Evolutionary conservation across 1,284 basidiomycete species (phyloP).

Genomic region (Cryptococcus sp.): DNA sequence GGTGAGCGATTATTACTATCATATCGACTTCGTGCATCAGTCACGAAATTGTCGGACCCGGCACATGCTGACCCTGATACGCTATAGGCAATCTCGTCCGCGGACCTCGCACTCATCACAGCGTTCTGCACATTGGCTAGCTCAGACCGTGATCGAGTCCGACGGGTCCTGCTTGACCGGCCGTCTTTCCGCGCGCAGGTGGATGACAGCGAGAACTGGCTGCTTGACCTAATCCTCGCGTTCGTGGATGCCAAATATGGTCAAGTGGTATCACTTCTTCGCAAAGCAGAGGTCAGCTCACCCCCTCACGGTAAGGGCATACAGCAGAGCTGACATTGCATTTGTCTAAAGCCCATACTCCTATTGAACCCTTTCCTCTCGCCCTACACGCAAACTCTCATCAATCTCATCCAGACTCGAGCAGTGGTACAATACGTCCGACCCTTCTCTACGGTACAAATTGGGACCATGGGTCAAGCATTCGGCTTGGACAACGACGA

Average conservation of each 20-base stretch:
- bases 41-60: not conserved
- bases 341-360: conserved; percentile 27
- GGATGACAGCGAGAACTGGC: conserved; percentile 39
- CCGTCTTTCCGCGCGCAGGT: conserved; percentile 35
- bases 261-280: conserved; percentile 31
- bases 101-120: conserved; percentile 39
- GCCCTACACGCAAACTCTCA: conserved; percentile 19
- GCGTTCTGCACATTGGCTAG: conserved; percentile 40
- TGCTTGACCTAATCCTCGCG: conserved; percentile 39
- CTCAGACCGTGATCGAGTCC: conserved; percentile 29
- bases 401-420: conserved; percentile 33
- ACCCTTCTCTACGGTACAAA: conserved; percentile 41
- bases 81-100: conserved; percentile 35
- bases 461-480: conserved; percentile 40
- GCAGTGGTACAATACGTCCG: conserved; percentile 46
- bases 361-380: conserved; percentile 36
- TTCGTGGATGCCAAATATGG: conserved; percentile 45
- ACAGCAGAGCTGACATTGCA: not conserved
- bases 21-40: not conserved
- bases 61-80: not conserved
- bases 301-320: too few species aligned
- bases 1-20: conserved; percentile 18
- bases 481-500: conserved; percentile 27
- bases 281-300: conserved; percentile 27
- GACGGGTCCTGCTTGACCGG: conserved; percentile 35